These are phyloP conservation scores for Geotrichum candidum DNA, from an alignment of 1,139 yeast species.

Conservation along the genomic window DNA sequence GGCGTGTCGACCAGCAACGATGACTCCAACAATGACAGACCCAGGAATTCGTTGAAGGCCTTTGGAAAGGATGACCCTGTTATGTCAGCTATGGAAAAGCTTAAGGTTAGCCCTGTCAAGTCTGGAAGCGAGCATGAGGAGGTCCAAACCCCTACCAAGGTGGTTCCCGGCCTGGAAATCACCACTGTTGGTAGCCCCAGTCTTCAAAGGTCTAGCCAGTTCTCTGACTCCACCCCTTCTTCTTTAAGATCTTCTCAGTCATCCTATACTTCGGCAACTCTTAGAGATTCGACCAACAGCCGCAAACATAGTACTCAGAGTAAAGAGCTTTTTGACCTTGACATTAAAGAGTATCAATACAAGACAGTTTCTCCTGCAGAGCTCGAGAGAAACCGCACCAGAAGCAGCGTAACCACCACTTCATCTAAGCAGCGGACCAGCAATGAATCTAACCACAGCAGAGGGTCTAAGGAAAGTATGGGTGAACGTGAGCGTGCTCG, in stretches of 20 bases:
- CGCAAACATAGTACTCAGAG: constrained; percentile 16
- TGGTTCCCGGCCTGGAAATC: neutral
- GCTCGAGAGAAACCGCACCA: neutral
- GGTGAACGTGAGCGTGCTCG: neutral
- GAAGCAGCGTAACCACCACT: neutral
- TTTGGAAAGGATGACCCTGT: constrained; percentile 41
- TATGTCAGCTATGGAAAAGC: constrained; percentile 57
- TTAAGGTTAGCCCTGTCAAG: constrained; percentile 39
- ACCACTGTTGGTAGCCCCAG: neutral
- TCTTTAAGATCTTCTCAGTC: constrained; percentile 28
- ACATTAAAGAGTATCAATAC: neutral
- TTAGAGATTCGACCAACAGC: constrained; percentile 28
- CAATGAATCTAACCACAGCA: neutral
- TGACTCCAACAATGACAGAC: constrained; percentile 9
- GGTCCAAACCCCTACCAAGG: neutral
- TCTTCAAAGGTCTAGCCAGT: neutral
- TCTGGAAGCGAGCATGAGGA: neutral
- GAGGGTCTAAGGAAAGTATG: neutral
- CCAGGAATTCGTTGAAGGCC: constrained; percentile 25
- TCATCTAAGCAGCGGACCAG: neutral
- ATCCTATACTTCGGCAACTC: constrained; percentile 33
- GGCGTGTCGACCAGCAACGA: constrained; percentile 22
- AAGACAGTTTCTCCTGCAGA: neutral
- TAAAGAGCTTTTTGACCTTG: neutral
- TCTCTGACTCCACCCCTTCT: constrained; percentile 15